Evolutionary conservation across 495 filamentous ascomycete species (phyloP).

Genomic region (Penicillium pulvis): DNA sequence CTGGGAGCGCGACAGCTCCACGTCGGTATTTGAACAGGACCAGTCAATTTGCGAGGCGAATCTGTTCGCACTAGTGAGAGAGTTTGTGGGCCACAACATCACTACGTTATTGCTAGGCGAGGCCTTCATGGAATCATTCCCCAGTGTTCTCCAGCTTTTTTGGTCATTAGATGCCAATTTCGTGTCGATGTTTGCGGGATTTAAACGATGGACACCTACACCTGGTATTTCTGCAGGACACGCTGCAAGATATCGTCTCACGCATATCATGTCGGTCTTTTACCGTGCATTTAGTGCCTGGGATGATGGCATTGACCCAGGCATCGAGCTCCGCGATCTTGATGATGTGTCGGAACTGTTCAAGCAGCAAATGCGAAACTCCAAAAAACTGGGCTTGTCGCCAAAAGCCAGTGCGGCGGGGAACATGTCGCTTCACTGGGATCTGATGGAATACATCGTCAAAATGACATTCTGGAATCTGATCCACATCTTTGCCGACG

Average conservation of each 20-base stretch:
- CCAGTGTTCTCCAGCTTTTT: conserved; percentile 53
- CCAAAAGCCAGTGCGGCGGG: conserved; percentile 34
- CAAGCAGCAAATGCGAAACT: conserved; percentile 44
- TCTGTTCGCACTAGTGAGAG: conserved; percentile 54
- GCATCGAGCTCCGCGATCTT: conserved; percentile 53
- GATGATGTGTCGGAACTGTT: conserved; percentile 55
- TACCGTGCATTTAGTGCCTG: conserved; percentile 51
- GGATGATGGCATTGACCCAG: conserved; percentile 48
- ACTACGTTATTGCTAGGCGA: conserved; percentile 56
- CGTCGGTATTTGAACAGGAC: conserved; percentile 36
- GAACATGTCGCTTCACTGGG: conserved; percentile 53
- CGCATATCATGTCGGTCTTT: conserved; percentile 47
- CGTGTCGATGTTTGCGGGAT: conserved; percentile 49
- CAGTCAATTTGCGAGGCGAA: conserved; percentile 48
- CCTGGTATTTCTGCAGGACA: conserved; percentile 53
- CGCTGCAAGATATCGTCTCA: conserved; percentile 52
- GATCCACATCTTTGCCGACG: conserved; percentile 52
- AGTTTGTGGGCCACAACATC: conserved; percentile 56
- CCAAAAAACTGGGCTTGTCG: conserved; percentile 36
- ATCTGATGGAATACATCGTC: conserved; percentile 52
- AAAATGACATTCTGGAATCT: conserved; percentile 59
- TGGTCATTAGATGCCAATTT: conserved; percentile 59
- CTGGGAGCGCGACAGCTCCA: conserved; percentile 58
- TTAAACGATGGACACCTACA: conserved; percentile 54
- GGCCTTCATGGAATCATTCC: conserved; percentile 57